These are phyloP conservation scores for Fusarium solani-melongenae DNA, from an alignment of 2,329 filamentous ascomycete genomes.

Conservation along the genomic window DNA sequence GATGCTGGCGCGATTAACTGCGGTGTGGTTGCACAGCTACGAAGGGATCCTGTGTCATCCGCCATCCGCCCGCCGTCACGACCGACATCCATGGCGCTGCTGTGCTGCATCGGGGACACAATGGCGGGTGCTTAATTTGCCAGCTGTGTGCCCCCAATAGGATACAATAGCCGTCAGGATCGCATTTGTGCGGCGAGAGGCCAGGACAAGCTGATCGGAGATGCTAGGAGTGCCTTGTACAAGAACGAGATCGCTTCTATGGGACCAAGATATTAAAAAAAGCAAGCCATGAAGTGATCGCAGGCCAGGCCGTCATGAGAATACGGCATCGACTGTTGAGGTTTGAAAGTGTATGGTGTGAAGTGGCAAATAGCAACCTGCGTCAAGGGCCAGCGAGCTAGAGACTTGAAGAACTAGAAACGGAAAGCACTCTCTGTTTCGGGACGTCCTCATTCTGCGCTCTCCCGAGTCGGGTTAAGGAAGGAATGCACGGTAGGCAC, in stretches of 20 bases:
- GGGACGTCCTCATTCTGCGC: constrained; percentile 21
- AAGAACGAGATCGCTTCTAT: not conserved
- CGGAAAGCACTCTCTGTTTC: constrained; percentile 36
- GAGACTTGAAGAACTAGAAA: constrained; percentile 23
- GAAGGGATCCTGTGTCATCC: constrained; percentile 31
- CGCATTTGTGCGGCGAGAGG: constrained; percentile 3
- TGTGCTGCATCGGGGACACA: constrained; percentile 17
- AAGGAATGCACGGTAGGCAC: constrained; percentile 11
- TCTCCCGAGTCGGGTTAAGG: constrained; percentile 13
- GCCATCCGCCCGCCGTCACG: constrained; percentile 13
- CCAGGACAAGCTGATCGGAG: constrained; percentile 3
- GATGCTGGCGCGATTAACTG: constrained; percentile 23
- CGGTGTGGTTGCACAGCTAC: constrained; percentile 30
- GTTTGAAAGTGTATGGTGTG: constrained; percentile 24
- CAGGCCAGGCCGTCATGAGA: constrained; percentile 9
- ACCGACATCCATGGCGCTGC: constrained; percentile 14
- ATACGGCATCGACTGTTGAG: not conserved
- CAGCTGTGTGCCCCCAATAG: constrained; percentile 25
- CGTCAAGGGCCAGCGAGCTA: constrained; percentile 2
- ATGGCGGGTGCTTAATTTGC: constrained; percentile 22
- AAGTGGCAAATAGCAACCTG: constrained; percentile 33
- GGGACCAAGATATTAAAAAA: not conserved
- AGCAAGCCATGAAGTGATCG: constrained; percentile 21
- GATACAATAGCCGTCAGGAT: constrained; percentile 7
- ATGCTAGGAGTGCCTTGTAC: constrained; percentile 3